Base-by-base conservation (phyloP, 495 filamentous ascomycete genomes). In the Hypoxylon lenormandii region DNA sequence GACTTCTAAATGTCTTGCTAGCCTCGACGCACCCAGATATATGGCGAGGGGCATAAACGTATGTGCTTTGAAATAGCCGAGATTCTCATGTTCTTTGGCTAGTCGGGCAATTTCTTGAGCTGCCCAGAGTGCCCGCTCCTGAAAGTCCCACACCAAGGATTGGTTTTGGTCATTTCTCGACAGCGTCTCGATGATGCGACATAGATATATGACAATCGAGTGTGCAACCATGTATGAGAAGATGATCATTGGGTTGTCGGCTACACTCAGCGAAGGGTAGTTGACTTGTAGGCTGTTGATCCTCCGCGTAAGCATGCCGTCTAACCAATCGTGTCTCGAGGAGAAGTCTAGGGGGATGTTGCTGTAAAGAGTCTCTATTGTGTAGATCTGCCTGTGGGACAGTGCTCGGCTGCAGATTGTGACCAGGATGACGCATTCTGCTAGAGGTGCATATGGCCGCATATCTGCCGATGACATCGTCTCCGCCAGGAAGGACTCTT, bases 301-400 rank as follows among this genome's bases (percentile, higher is more conserved):
- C 5, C 77, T 70, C 10, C 72, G 64, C 8, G 56, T 79, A 15
- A 86, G 56, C 62, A 81, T 76, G n/a, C 70, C 69, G 50, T 83
- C 78, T 5, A 86, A 51, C 81, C 81, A 85, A 46, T 84, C 76
- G 64, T 85, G 83, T 3, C 83, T 78, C 1, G 70, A 70, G 76
- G 80, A 82, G 53, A 83, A 84, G 15, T 81, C 83, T 13, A 71
- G 62, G 15, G 62, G 57, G 6, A 66, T 68, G 18, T 58, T 72
- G 5, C 76, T 72, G 23, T 66, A 71, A 40, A 71, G 33, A 10
- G 57, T 54, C 42, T 71, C 68, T 66, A 71, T 63, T 7, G 68
- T 71, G 48, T 63, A 71, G 13, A 74, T 72, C 10, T 83, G 82
- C 36, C 73, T 66, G 48, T 86, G 84, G 0, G 81, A 80, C 8